phyloP scores from a whole-genome alignment of 2,329 filamentous ascomycete genomes.

The Colletotrichum incanum region DNA sequence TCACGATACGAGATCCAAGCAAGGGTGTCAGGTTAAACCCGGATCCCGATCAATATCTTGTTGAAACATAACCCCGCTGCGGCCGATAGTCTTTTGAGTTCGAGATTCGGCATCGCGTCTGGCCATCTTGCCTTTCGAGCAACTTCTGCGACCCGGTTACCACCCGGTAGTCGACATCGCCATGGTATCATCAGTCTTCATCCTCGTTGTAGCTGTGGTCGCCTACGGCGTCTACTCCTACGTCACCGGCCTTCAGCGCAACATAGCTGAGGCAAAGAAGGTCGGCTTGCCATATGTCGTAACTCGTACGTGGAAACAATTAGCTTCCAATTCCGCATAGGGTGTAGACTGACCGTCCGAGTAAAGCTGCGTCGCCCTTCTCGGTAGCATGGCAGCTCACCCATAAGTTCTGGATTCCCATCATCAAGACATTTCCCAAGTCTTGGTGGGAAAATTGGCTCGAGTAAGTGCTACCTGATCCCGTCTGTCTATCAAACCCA shows the following conservation, averaged over 20 bases:
- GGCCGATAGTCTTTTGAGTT: neutral
- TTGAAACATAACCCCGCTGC: neutral
- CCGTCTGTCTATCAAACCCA: neutral
- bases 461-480: conserved; percentile 62
- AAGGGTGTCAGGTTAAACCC: neutral
- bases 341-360: conserved; percentile 1
- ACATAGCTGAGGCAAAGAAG: conserved; percentile 66
- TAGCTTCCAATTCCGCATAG: neutral
- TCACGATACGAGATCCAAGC: neutral
- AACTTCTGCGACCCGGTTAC: too few species aligned
- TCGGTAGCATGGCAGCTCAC: conserved; percentile 71
- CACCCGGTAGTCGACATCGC: neutral
- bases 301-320: conserved; percentile 61
- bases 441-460: conserved; percentile 72
- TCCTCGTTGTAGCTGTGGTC: conserved; percentile 53
- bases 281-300: conserved; percentile 69
- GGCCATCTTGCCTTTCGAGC: neutral
- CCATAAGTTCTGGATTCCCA: conserved; percentile 66
- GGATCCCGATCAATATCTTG: neutral
- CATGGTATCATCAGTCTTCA: conserved; percentile 57
- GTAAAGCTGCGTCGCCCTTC: conserved; percentile 64
- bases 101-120: neutral
- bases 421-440: conserved; percentile 70
- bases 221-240: conserved; percentile 53
- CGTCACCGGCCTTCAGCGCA: conserved; percentile 56